Evolutionary conservation across 306 rosid genomes (phyloP).

Genomic region (Pyrus betulifolia): DNA sequence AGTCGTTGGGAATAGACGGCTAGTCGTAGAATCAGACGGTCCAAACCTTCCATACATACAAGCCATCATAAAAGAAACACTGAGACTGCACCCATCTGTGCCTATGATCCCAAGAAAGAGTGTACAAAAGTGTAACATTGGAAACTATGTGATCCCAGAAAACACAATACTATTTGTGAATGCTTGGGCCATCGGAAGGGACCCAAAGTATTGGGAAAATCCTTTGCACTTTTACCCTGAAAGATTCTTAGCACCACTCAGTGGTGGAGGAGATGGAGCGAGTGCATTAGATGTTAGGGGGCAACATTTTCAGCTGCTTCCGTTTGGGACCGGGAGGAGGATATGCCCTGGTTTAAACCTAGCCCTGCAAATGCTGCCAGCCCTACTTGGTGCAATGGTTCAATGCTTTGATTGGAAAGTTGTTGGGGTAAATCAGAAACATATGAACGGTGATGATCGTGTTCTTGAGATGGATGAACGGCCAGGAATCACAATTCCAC

Average conservation of each 20-base stretch:
- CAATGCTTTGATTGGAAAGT: slow-evolving; percentile 43
- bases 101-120: slow-evolving; percentile 33
- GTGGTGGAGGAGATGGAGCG: neutral
- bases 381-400: slow-evolving; percentile 31
- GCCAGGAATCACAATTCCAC: slow-evolving; percentile 33
- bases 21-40: slow-evolving; percentile 33
- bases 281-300: slow-evolving; percentile 19
- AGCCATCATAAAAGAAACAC: slow-evolving; percentile 42
- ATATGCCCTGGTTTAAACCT: slow-evolving; percentile 38
- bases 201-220: slow-evolving; percentile 34
- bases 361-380: slow-evolving; percentile 34
- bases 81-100: slow-evolving; percentile 49
- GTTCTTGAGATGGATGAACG: slow-evolving; percentile 29
- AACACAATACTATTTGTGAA: slow-evolving; percentile 31
- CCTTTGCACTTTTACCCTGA: slow-evolving; percentile 37
- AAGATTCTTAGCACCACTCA: slow-evolving; percentile 11
- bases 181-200: slow-evolving; percentile 43
- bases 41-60: slow-evolving; percentile 46
- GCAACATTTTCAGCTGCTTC: slow-evolving; percentile 26
- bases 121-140: slow-evolving; percentile 21
- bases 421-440: neutral
- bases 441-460: neutral
- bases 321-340: slow-evolving; percentile 57
- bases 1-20: slow-evolving; percentile 21
- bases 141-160: slow-evolving; percentile 26